Evolutionary conservation across 306 rosid species (phyloP), one percentile per base, ranked within the genome.

Genomic region (Begonia fuchsioides): DNA sequence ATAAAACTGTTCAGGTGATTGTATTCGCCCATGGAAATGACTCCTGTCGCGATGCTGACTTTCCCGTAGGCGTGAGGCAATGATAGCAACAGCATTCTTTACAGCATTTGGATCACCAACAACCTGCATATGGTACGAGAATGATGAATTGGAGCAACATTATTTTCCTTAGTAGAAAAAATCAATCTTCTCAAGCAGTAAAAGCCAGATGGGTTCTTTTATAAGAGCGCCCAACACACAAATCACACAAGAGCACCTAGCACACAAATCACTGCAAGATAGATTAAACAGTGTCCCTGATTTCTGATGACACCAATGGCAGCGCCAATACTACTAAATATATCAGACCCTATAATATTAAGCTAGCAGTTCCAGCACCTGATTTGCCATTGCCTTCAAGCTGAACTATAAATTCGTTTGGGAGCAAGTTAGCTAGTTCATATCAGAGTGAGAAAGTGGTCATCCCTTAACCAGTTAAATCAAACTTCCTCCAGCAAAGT

Each of bases 21-120:
- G 85, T 39, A 15, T 50, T 14, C 96, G 87, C 43, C 81, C 93
- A 56, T 92, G 94, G 57, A 85, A 82, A 62, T 82, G 74, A 66
- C 71, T 50, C 35, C 98, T 92, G 38, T 92, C 96, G 5, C 98
- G 96, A 63, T 92, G 96, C 73, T 92, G 98, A 53, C 98, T 92
- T 84, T 92, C 98, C 84, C 98, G 77, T 68, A 92, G 72, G 56
- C 98, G 87, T 19, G 93, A 67, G 18, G 98, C 81, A 53, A 92
- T 77, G 12, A 71, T 62, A 13, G 54, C 70, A 51, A 85, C 41
- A 56, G 98, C 96, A 64, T 56, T 75, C 73, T 85, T 92, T 12
- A 92, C 94, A 53, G 72, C 69, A 66, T 73, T 73, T 12, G 58
- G 40, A 52, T 92, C 98, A 26, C 98, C 98, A 46, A 78, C 82